Percentiles rank a stretch among this genome's conserved stretches.
Evolutionary conservation across 495 filamentous ascomycete genomes (phyloP).

Genomic region (Penicillium cataractarum): DNA sequence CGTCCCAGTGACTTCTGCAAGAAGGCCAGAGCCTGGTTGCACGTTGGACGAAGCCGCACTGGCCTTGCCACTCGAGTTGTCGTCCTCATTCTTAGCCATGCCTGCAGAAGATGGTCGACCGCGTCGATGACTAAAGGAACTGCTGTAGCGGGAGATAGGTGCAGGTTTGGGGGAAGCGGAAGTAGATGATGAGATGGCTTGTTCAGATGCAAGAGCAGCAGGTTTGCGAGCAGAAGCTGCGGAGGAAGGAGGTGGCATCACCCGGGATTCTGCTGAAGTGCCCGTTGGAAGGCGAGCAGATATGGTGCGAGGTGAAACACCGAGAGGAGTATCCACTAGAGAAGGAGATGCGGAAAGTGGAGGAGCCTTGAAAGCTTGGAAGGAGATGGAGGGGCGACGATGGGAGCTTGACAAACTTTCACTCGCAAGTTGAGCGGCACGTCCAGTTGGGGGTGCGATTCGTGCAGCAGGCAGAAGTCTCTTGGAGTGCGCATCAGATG

Average conservation of each 20-base stretch:
- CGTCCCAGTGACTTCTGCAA: slow-evolving; percentile 72
- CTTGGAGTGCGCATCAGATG: slow-evolving; percentile 61
- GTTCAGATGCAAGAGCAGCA: slow-evolving; percentile 56
- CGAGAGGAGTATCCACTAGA: slow-evolving; percentile 52
- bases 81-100: slow-evolving; percentile 75
- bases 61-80: slow-evolving; percentile 86
- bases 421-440: slow-evolving; percentile 59
- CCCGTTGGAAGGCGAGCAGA: slow-evolving; percentile 55
- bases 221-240: slow-evolving; percentile 42
- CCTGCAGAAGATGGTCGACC: slow-evolving; percentile 74
- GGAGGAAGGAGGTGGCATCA: slow-evolving; percentile 59
- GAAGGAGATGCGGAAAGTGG: slow-evolving; percentile 90
- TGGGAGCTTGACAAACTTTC: slow-evolving; percentile 54
- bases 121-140: slow-evolving; percentile 86
- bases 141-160: slow-evolving; percentile 70
- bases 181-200: slow-evolving; percentile 59
- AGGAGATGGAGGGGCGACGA: slow-evolving; percentile 85
- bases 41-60: slow-evolving; percentile 79
- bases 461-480: slow-evolving; percentile 63
- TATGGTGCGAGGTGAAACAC: slow-evolving; percentile 65
- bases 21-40: slow-evolving; percentile 82
- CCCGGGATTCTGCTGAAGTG: slow-evolving; percentile 63
- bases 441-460: slow-evolving; percentile 54
- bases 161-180: slow-evolving; percentile 77
- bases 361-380: slow-evolving; percentile 93